Evolutionary conservation across 768 basidiomycete genomes (phyloP), one percentile per base, ranked within the genome.

Genomic region (Infundibulicybe gibba): DNA sequence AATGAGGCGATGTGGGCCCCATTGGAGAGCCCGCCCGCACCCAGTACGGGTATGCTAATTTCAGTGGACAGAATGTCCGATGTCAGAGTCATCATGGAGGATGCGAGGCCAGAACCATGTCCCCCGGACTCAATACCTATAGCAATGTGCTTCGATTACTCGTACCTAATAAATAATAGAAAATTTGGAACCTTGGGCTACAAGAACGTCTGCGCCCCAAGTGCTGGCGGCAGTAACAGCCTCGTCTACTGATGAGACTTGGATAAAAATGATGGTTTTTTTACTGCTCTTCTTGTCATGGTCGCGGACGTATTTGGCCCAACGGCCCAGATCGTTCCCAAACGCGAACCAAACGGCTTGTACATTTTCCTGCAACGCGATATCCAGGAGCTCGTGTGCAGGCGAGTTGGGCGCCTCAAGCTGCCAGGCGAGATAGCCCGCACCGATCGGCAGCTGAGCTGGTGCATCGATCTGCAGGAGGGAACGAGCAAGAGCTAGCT

Each of bases 61-160:
- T 64, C 56, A 3, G 72, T 60, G 14, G 71, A 61, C 37, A 81
- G 63, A 53, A 88, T 69, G 45, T 71, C 66, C 5, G 84, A 72
- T 45, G 90, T 57, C 38, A 91, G 67, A 12, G 75, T 77, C 45
- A 81, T 62, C 44, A 87, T 70, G 1, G 89, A 80, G 32, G 77
- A 75, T 6, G 85, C 79, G 34, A 71, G 58, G 16, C 64, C 52
- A 40, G 72, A 64, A 6, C 87, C 88, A 63, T 92, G 90, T 20
- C 90, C 90, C 6, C 90, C 90, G 33, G 87, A 78, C 64, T 93
- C 90, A 47, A 72, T 79, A 3, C 90, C 90, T 91, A 57, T 35
- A 46, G 42, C 43, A 19, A 50, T 16, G 48, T 41, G 30, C 30
- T 38, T 35, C 31, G 46, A 40, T 47, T 34, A 48, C 37, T 49